Evolutionary conservation across 2,329 filamentous ascomycete species (phyloP), one percentile per base, ranked within the genome.

Genomic region (Sclerotinia glacialis): DNA sequence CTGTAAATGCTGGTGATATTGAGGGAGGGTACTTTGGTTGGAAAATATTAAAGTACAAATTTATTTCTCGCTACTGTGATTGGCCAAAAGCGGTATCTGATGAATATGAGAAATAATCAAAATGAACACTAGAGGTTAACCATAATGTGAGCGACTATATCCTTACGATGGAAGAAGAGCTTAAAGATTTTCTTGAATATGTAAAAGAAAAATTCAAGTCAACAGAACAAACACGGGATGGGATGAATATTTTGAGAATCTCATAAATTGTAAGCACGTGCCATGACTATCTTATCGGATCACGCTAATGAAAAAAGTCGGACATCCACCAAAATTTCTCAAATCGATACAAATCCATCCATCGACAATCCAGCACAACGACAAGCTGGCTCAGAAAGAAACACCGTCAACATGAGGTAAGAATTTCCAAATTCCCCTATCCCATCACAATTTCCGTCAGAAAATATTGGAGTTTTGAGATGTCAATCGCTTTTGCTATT

Each of bases 341-440:
- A 49, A 65, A 37, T 28, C 37, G 31, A 42, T 65, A 46, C 40
- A 26, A n/a, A 60, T 46, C 21, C 42, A 63, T 47, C 42, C 42
- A 63, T 47, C 42, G 31, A 65, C 31, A 58, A 60, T 44, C 61
- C 47, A 54, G 54, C 23, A 59, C 49, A 63, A 54, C 65, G 65
- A 66, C 65, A 65, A 65, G 63, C 42, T 65, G 63, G 63, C 47
- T 56, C 31, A 56, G 28, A 37, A 40, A 14, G 23, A 16, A 59
- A 56, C 18, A 53, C 65, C 65, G 34, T 31, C 65, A 67, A 54
- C 31, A 67, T 67, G 65, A 67, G 65, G 65, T 67, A 58, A 21
- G 65, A 50, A 37, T 37, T n/a, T 11, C 18, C 44, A 26, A 8
- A 26, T 1, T 40, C 26, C 18, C 40, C 28, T 49, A 1, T 23